Conservation (phyloP, 2,329 filamentous ascomycete species). For the Podosphaera leucotricha region DNA sequence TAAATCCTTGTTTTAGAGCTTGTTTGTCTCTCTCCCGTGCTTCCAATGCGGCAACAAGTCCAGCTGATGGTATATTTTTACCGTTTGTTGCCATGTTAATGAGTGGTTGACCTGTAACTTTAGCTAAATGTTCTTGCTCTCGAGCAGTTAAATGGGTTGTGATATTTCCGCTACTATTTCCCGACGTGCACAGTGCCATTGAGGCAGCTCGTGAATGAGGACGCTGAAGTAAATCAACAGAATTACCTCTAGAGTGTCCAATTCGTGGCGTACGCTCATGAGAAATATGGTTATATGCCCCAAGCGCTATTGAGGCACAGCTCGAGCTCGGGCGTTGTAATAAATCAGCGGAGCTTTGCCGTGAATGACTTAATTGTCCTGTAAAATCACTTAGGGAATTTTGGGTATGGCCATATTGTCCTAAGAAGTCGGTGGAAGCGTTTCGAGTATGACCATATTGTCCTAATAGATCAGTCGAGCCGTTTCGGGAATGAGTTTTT, state of each 20-base stretch:
- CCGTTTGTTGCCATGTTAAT: constrained; percentile 30
- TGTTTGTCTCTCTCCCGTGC: constrained; percentile 56
- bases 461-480: constrained; percentile 21
- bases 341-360: constrained; percentile 24
- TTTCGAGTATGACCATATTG: constrained; percentile 21
- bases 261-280: constrained; percentile 22
- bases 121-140: constrained; percentile 74
- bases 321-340: constrained; percentile 32
- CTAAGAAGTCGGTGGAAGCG: constrained; percentile 22
- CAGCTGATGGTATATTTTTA: constrained; percentile 24
- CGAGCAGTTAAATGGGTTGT: constrained; percentile 50
- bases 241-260: constrained; percentile 23
- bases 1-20: constrained; percentile 43
- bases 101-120: constrained; percentile 54
- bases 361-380: constrained; percentile 20
- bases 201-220: constrained; percentile 36
- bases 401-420: constrained; percentile 18
- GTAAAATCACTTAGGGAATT: constrained; percentile 22
- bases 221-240: constrained; percentile 23
- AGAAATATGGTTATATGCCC: constrained; percentile 21
- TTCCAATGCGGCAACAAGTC: constrained; percentile 59
- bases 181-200: constrained; percentile 12
- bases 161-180: constrained; percentile 19
- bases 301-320: constrained; percentile 22
- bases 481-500: constrained; percentile 21